phyloP scores from a whole-genome alignment of 495 filamentous ascomycete species.

The Hypomontagnella monticulosa region DNA sequence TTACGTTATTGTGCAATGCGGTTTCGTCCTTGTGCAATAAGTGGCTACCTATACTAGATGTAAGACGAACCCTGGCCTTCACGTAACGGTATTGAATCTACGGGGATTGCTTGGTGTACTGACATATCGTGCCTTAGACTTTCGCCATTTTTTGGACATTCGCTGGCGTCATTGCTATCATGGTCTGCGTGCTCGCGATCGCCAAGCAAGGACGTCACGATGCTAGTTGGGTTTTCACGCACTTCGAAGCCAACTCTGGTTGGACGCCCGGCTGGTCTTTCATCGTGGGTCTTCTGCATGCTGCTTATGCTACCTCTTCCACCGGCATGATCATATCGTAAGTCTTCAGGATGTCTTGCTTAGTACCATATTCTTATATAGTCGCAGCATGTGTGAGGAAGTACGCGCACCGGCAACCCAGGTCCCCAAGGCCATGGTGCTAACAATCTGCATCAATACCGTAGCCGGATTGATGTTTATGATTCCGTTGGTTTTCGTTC shows the following conservation, averaged over 20 bases:
- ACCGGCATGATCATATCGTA: conserved; percentile 63
- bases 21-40: conserved; percentile 67
- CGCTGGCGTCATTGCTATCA: conserved; percentile 55
- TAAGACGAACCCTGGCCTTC: conserved; percentile 34
- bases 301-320: conserved; percentile 61
- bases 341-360: conserved; percentile 11
- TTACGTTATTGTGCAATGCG: conserved; percentile 63
- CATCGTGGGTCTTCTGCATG: conserved; percentile 58
- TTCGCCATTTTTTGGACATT: conserved; percentile 64
- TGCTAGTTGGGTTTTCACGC: conserved; percentile 53
- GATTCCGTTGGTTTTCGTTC: conserved; percentile 60
- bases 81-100: neutral
- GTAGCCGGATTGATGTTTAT: conserved; percentile 59
- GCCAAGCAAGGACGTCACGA: conserved; percentile 56
- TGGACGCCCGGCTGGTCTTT: conserved; percentile 62
- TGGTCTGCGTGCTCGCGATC: conserved; percentile 54
- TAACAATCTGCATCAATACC: conserved; percentile 59
- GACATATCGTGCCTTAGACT: conserved; percentile 43
- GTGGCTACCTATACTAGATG: conserved; percentile 66
- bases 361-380: conserved; percentile 19
- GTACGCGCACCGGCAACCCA: conserved; percentile 58
- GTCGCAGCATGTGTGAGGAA: conserved; percentile 59
- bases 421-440: conserved; percentile 62
- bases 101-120: conserved; percentile 4
- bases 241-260: conserved; percentile 58